Evolutionary conservation across 805 yeast species (phyloP).

Genomic region (Wickerhamiella siamensis): DNA sequence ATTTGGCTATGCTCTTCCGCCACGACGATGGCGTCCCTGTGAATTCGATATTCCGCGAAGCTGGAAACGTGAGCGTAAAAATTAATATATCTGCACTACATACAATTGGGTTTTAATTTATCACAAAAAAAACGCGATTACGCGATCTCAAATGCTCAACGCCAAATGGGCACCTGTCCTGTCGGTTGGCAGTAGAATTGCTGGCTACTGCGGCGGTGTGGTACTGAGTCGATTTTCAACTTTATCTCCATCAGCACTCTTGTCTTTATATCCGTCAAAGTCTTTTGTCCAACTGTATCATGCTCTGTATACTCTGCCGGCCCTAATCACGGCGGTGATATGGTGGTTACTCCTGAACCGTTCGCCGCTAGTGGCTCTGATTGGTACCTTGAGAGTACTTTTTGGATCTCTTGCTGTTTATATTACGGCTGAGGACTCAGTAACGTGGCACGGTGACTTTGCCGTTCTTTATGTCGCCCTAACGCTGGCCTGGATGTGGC

Average conservation of each 20-base stretch:
- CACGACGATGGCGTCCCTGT: conserved; percentile 10
- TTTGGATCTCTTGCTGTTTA: conserved; percentile 83
- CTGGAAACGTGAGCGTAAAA: neutral
- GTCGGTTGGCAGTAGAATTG: neutral
- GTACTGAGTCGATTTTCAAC: conserved; percentile 3
- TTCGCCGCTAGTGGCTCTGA: conserved; percentile 20
- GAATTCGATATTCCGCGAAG: conserved; percentile 10
- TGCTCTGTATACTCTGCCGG: conserved; percentile 73
- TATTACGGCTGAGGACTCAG: conserved; percentile 47
- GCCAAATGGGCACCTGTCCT: conserved; percentile 2
- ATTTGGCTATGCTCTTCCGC: conserved; percentile 13
- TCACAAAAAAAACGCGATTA: neutral
- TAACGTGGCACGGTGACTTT: conserved; percentile 11
- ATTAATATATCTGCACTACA: neutral
- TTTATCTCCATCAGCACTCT: conserved; percentile 59
- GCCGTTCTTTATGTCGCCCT: conserved; percentile 9
- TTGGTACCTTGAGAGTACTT: conserved; percentile 52
- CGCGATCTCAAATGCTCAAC: neutral
- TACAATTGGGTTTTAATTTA: neutral
- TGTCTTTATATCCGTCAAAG: conserved; percentile 76
- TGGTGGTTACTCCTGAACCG: conserved; percentile 13
- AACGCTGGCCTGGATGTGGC: conserved; percentile 12
- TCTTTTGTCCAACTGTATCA: conserved; percentile 66
- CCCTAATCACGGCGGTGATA: conserved; percentile 40
- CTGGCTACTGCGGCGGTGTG: conserved; percentile 7